Evolutionary conservation across 257 asterid genomes (phyloP).

Genomic region (Plectranthus barbatus): DNA sequence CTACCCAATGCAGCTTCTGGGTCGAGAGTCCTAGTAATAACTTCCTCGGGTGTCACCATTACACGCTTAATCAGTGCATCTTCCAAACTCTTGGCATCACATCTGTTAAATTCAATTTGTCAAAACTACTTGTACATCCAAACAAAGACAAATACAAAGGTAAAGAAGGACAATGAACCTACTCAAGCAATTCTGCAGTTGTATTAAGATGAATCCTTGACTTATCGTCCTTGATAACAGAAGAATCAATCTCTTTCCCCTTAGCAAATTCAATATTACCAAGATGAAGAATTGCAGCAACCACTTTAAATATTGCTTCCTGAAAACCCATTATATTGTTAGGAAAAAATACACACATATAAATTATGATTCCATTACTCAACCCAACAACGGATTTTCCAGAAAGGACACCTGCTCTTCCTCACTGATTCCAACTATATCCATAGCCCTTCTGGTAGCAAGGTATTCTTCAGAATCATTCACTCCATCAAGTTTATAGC

Average conservation of each 20-base stretch:
- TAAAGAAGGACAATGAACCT: constrained; percentile 17
- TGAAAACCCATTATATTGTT: constrained; percentile 27
- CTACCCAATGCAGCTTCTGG: constrained; percentile 95
- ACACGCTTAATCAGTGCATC: constrained; percentile 93
- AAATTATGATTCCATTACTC: constrained; percentile 4
- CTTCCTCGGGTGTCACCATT: constrained; percentile 97
- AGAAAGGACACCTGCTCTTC: constrained; percentile 60
- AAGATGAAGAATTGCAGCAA: constrained; percentile 83
- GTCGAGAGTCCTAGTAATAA: constrained; percentile 87
- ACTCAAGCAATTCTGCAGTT: constrained; percentile 77
- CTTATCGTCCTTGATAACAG: constrained; percentile 75
- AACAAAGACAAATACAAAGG: neutral
- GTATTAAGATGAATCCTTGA: constrained; percentile 69
- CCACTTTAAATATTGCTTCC: constrained; percentile 84
- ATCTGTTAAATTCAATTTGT: constrained; percentile 41
- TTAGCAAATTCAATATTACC: constrained; percentile 81
- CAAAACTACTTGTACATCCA: constrained; percentile 3
- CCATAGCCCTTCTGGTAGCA: constrained; percentile 88
- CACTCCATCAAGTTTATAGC: constrained; percentile 70
- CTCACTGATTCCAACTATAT: constrained; percentile 82
- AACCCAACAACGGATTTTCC: neutral
- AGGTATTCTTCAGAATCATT: constrained; percentile 73
- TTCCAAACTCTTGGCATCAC: constrained; percentile 92
- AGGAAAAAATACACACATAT: neutral
- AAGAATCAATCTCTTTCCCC: constrained; percentile 83